Conservation (phyloP, 192 early-diverging fungal genomes). For the Rhizophagus clarus region DNA sequence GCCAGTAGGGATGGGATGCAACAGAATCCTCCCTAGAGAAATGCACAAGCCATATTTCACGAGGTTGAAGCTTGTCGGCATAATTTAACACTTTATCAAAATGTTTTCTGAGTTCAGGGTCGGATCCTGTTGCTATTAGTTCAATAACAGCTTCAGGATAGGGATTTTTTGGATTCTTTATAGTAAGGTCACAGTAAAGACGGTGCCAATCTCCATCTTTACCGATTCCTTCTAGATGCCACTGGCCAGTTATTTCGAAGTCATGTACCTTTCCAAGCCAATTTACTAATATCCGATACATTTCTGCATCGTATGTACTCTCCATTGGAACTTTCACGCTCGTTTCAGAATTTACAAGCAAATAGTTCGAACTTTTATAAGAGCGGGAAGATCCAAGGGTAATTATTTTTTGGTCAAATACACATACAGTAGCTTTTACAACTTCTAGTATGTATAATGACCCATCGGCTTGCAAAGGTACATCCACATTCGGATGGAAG, state of each 20-base stretch:
- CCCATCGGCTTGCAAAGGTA: constrained; percentile 13
- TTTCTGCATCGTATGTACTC: constrained; percentile 30
- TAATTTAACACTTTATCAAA: constrained; percentile 1
- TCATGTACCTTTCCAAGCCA: constrained; percentile 15
- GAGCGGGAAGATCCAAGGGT: too few species aligned
- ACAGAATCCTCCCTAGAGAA: constrained; percentile 8
- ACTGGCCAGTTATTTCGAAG: constrained; percentile 10
- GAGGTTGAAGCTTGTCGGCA: neutral
- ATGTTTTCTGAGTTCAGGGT: neutral
- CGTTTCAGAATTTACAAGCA: neutral
- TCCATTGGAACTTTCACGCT: neutral
- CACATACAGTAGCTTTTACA: neutral
- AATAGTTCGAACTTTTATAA: neutral
- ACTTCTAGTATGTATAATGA: constrained; percentile 13
- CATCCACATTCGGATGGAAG: neutral
- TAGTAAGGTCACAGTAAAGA: neutral
- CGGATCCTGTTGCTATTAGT: neutral
- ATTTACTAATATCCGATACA: constrained; percentile 19
- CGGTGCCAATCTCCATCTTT: neutral
- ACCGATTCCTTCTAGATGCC: neutral
- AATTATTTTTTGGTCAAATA: too few species aligned
- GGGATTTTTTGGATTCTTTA: neutral
- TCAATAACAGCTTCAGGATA: neutral
- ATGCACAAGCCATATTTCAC: neutral
- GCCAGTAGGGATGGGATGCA: neutral